Evolutionary conservation across 352 stramenopile species (phyloP).

Genomic region (Globisporangium radiosum): DNA sequence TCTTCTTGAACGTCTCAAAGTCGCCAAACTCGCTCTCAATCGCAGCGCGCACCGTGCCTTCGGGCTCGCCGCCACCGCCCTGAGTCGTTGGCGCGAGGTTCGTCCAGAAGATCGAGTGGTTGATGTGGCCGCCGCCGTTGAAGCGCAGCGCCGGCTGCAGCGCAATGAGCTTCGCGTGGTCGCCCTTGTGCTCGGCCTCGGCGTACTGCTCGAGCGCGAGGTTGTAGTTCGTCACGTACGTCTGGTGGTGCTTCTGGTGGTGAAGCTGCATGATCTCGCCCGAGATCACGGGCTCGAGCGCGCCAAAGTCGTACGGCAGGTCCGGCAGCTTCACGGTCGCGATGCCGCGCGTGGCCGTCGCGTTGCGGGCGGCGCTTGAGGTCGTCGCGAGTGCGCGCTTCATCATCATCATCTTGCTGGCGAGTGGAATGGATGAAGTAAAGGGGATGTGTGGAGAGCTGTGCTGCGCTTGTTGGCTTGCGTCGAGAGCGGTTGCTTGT

Average conservation of each 20-base stretch:
- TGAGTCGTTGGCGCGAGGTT: constrained; percentile 85
- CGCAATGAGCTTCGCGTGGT: constrained; percentile 90
- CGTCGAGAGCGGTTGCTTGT: too few relatives aligned
- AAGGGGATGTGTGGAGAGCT: not conserved
- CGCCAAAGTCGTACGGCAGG: constrained; percentile 83
- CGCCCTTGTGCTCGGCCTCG: constrained; percentile 74
- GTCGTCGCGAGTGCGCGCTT: constrained; percentile 3
- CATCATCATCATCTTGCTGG: constrained; percentile 2
- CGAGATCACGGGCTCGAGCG: constrained; percentile 83
- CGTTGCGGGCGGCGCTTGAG: too few relatives aligned
- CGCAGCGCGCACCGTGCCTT: constrained; percentile 78
- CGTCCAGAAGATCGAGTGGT: constrained; percentile 99
- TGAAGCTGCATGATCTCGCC: constrained; percentile 92
- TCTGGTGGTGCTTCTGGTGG: constrained; percentile 96
- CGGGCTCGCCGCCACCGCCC: constrained; percentile 74
- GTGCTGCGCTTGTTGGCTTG: too few relatives aligned
- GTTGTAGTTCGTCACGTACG: constrained; percentile 97
- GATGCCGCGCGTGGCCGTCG: constrained; percentile 25
- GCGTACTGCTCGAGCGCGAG: constrained; percentile 91
- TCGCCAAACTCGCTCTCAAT: constrained; percentile 91
- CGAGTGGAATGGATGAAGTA: not conserved
- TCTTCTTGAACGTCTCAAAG: constrained; percentile 91
- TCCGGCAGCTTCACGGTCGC: constrained; percentile 77
- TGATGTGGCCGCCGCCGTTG: constrained; percentile 97
- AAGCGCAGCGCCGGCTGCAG: constrained; percentile 94